Evolutionary conservation across 371 early-diverging fungal species (phyloP), one percentile per base, ranked within the genome.

Genomic region (Apophysomyces trapeziformis): DNA sequence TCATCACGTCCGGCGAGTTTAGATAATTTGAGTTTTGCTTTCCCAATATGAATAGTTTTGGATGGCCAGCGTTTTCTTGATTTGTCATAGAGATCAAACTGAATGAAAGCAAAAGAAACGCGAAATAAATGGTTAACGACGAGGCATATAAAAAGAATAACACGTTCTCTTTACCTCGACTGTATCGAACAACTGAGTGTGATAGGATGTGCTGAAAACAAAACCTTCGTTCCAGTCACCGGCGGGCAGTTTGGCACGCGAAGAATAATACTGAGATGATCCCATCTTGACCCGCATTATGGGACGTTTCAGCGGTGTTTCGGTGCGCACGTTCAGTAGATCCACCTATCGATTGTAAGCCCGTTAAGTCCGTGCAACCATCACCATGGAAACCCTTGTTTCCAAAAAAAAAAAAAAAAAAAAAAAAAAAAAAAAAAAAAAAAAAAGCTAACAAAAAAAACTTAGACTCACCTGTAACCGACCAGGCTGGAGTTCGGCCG

Each of bases 181-280:
- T 11, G 77, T 82, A 74, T 80, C 76, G 67, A 80, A 80, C 41
- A 80, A 60, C 57, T 80, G 80, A 4, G 75, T 71, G 45, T 80
- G 80, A 57, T 74, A 80, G 4, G 80, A 76, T n/a, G 77, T 68
- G 7, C 70, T 67, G 61, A 80, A 80, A 1, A 77, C 38, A 38
- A 80, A 80, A 8, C 80, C 80, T 72, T 80, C 82, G 45, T 82
- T 82, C 82, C 82, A 82, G 46, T 82, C 76, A 12, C 82, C 82
- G 12, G 72, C 75, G 2, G 62, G 39, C 46, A 68, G 61, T 56
- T 72, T 74, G 41, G 77, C 70, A 9, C 76, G 63, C 38, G 76
- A 70, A 32, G 79, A 73, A 58, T 69, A 75, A 59, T 82, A 82
- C 16, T 82, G 75, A 21, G 76, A 74, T 26, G 82, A 75, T 6